Evolutionary conservation across 345 rosid genomes (phyloP).

Genomic region (Eucalyptus fibrosa): DNA sequence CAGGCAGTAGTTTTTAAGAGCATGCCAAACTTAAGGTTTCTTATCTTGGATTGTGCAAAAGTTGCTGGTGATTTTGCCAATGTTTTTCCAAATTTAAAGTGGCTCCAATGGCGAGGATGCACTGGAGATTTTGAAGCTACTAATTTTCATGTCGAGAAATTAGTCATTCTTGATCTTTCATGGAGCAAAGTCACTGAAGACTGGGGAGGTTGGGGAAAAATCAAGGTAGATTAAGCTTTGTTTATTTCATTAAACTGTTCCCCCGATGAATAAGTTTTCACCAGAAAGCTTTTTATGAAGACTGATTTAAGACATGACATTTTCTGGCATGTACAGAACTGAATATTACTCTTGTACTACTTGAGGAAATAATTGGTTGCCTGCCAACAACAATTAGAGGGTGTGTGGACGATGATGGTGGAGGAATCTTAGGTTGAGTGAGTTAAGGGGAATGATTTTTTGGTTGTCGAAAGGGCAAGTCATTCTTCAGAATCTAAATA

Average conservation of each 20-base stretch:
- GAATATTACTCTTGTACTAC: too few species aligned
- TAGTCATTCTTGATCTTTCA: background rate
- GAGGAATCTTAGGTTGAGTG: too few species aligned
- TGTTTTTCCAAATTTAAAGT: background rate
- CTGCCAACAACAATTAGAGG: too few species aligned
- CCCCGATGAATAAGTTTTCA: background rate
- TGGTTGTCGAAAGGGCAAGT: too few species aligned
- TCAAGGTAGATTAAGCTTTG: background rate
- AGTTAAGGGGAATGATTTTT: too few species aligned
- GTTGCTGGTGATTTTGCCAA: background rate
- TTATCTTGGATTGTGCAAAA: background rate
- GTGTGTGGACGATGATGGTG: too few species aligned
- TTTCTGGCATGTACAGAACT: too few species aligned
- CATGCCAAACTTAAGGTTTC: too few species aligned
- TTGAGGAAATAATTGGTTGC: too few species aligned
- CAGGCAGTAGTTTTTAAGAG: fast-evolving
- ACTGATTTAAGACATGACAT: background rate
- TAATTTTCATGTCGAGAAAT: background rate
- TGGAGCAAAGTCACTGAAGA: background rate
- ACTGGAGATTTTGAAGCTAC: background rate
- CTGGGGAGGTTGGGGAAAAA: background rate
- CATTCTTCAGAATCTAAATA: too few species aligned
- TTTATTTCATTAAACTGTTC: background rate
- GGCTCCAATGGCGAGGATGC: background rate
- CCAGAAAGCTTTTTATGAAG: background rate